Conservation (phyloP, 331 rosid species). For the Dryas integrifolia region DNA sequence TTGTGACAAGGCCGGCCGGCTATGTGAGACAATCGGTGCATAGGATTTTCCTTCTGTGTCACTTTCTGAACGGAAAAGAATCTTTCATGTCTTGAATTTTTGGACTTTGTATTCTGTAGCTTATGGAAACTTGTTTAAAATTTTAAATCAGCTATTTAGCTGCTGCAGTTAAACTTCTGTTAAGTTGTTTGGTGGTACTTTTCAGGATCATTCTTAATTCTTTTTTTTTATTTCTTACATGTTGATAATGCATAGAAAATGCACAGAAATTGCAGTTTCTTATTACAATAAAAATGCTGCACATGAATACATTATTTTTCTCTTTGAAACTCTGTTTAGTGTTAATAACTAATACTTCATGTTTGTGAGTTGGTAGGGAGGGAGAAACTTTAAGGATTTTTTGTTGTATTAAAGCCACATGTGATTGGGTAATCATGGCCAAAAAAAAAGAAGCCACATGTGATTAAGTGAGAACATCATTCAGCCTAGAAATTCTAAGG, state of each 20-base stretch:
- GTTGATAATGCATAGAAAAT: not conserved
- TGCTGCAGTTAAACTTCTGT: slow-evolving; percentile 5
- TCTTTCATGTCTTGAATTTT: slow-evolving; percentile 33
- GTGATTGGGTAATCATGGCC: too few species aligned
- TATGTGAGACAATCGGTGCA: slow-evolving; percentile 46
- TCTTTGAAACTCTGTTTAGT: not conserved
- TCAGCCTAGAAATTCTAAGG: not conserved
- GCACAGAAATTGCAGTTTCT: not conserved
- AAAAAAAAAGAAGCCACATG: too few species aligned
- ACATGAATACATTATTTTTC: not conserved
- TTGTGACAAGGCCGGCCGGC: slow-evolving; percentile 77
- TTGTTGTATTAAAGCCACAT: too few species aligned
- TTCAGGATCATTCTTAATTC: slow-evolving; percentile 7
- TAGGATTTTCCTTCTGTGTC: slow-evolving; percentile 36
- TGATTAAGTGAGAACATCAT: too few species aligned
- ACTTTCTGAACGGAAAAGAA: slow-evolving; percentile 39
- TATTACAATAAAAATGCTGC: not conserved
- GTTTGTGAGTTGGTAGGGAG: not conserved
- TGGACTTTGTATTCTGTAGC: slow-evolving; percentile 35
- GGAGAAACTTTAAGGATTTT: not conserved
- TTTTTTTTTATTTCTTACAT: slow-evolving; percentile 5
- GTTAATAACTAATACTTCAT: not conserved
- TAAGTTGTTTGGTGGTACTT: not conserved
- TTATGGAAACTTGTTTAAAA: slow-evolving; percentile 25
- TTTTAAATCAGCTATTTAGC: slow-evolving; percentile 13